Conservation (phyloP, 1,139 yeast genomes). For the Pichia terricola region DNA sequence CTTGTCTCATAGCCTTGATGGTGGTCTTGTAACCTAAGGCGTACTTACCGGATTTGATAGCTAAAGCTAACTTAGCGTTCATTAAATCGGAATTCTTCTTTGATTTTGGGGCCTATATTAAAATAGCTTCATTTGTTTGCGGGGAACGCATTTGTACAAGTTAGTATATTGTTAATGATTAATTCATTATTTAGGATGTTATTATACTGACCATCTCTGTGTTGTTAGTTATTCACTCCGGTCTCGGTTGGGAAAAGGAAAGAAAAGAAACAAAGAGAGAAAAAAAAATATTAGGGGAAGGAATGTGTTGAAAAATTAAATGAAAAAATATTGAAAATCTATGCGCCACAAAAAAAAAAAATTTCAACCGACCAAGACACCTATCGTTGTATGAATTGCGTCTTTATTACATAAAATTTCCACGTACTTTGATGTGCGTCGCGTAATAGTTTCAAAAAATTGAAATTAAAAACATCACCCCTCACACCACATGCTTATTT, state of each 20-base stretch:
- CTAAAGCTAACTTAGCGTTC: constrained; percentile 97
- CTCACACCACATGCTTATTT: too few species aligned
- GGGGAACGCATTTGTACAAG: background rate
- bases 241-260: constrained; percentile 29
- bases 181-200: background rate
- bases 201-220: constrained; percentile 93
- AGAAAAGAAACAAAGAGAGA: background rate
- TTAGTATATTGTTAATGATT: constrained; percentile 2
- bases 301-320: too few species aligned
- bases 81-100: constrained; percentile 87
- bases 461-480: too few species aligned
- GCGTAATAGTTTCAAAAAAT: too few species aligned
- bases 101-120: constrained; percentile 75
- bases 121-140: background rate
- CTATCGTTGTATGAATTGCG: too few species aligned
- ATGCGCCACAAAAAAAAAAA: too few species aligned
- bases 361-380: too few species aligned
- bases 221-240: constrained; percentile 71
- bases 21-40: constrained; percentile 99
- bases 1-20: constrained; percentile 96
- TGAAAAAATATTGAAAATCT: too few species aligned
- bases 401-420: too few species aligned
- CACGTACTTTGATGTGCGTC: too few species aligned
- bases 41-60: constrained; percentile 98
- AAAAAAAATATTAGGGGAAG: background rate